phyloP scores from a whole-genome alignment of 2,329 filamentous ascomycete genomes.

The Blastomyces parvus region DNA sequence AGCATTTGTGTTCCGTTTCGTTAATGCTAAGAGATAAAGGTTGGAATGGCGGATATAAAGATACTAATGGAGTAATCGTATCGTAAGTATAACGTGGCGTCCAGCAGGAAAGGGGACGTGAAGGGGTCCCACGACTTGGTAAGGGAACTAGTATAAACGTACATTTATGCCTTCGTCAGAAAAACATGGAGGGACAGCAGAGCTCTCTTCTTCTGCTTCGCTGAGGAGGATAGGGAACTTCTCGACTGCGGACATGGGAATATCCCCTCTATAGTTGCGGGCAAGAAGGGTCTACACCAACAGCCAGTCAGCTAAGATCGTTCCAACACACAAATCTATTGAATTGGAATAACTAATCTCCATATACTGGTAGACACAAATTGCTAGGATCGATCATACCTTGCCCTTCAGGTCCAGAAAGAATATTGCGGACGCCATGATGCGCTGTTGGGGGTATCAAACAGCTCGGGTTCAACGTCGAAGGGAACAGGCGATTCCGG shows the following conservation, averaged over 20 bases:
- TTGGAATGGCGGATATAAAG: slow-evolving; percentile 99
- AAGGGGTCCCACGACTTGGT: slow-evolving; percentile 5
- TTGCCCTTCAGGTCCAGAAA: slow-evolving; percentile 99
- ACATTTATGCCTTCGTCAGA: slow-evolving; percentile 98
- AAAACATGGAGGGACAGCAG: slow-evolving; percentile 93
- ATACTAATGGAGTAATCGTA: slow-evolving; percentile 50
- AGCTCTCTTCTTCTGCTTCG: slow-evolving; percentile 98
- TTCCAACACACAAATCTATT: background rate
- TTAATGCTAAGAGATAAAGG: slow-evolving; percentile 92
- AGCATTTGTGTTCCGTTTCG: slow-evolving; percentile 97
- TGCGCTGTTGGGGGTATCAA: slow-evolving; percentile 23
- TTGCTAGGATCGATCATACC: slow-evolving; percentile 44
- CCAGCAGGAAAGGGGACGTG: slow-evolving; percentile 3
- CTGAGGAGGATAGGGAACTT: slow-evolving; percentile 93
- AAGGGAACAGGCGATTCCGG: slow-evolving; percentile 7
- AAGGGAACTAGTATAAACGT: slow-evolving; percentile 30
- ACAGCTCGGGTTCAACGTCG: slow-evolving; percentile 8
- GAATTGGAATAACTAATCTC: background rate
- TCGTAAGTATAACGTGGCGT: slow-evolving; percentile 14
- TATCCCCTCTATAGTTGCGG: slow-evolving; percentile 96
- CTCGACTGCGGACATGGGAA: slow-evolving; percentile 98
- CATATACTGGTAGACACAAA: background rate
- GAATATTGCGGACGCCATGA: slow-evolving; percentile 95
- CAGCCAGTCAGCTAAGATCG: slow-evolving; percentile 17
- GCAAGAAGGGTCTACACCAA: slow-evolving; percentile 76